These are phyloP conservation scores for Dryadomyces sulphureus DNA, from an alignment of 2,329 filamentous ascomycete genomes.

Conservation along the genomic window DNA sequence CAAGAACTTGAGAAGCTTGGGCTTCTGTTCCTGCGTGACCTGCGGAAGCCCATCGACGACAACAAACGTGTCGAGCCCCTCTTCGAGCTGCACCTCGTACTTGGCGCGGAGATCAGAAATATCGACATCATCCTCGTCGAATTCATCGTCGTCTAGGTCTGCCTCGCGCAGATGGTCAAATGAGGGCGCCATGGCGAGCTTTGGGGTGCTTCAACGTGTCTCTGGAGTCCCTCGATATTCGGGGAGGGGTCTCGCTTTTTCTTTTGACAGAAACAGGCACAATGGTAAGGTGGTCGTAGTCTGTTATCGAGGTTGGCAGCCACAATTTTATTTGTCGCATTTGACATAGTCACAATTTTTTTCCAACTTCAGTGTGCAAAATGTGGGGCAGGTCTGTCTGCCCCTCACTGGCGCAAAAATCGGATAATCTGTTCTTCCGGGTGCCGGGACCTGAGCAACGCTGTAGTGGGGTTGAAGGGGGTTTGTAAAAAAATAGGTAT, in stretches of 20 bases:
- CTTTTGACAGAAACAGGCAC: neutral
- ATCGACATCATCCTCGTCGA: slow-evolving; percentile 87
- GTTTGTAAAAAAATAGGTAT: slow-evolving; percentile 1
- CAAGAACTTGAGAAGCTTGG: slow-evolving; percentile 92
- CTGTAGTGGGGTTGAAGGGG: neutral
- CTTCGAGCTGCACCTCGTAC: slow-evolving; percentile 90
- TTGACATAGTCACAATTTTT: slow-evolving; percentile 3
- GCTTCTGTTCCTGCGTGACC: slow-evolving; percentile 79
- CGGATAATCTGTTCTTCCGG: slow-evolving; percentile 3
- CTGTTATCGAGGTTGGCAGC: neutral
- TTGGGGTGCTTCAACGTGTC: neutral
- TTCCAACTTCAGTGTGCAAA: slow-evolving; percentile 2
- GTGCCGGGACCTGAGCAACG: neutral
- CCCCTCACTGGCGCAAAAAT: neutral
- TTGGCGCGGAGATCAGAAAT: slow-evolving; percentile 88
- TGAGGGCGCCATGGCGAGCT: slow-evolving; percentile 71
- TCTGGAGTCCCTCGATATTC: neutral
- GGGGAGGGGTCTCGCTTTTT: neutral
- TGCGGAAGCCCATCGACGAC: slow-evolving; percentile 87
- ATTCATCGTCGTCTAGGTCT: slow-evolving; percentile 71
- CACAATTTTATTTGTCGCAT: neutral
- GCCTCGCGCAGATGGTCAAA: slow-evolving; percentile 89
- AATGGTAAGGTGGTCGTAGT: neutral
- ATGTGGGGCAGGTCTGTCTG: slow-evolving; percentile 6
- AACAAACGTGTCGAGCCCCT: slow-evolving; percentile 91